Base-by-base conservation (phyloP, 495 filamentous ascomycete genomes). In the Neurospora terricola region DNA sequence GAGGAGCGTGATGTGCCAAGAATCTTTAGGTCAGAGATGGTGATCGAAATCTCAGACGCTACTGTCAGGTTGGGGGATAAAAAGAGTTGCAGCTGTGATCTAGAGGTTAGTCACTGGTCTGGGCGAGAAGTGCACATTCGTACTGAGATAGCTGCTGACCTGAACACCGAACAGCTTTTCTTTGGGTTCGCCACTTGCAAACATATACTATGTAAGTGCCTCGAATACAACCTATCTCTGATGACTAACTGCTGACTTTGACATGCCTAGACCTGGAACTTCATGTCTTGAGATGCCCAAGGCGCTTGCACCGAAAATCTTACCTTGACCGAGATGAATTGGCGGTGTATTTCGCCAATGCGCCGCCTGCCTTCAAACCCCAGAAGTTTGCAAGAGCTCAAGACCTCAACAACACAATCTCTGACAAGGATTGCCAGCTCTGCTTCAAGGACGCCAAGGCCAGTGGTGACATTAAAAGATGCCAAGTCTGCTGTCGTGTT, bases 321-420 rank as follows among this genome's bases (percentile, higher is more conserved):
- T 23, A 3, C 8, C 3, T 4, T 10, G 0, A 4, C 6, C 8
- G 0, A 21, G 0, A 1, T 21, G 8, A 48, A 4, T 10, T 4
- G 7, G 0, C 3, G n/a, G 43, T 11, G 9, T 48, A 48, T 54
- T 54, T 54, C 0, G n/a, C n/a, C 9, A 54, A 54, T 10, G 45
- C 21, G 2, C 45, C 45, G 45, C 45, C n/a, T 12, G 21, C 45
- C 4, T 54, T 54, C 45, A 21, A 4, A 7, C 45, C 45, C 5
- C 9, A 4, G 45, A 0, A 8, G 0, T 1, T 23, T 8, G 9
- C 4, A 5, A 10, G 2, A 54, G 45, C 1, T 21, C 45, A 54
- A 23, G 18, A 23, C 9, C 1, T 23, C n/a, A 23, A 54, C 18
- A 9, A 21, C 21, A 11, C 9, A 2, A 18, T 54, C 1, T 23